phyloP scores from a whole-genome alignment of 345 rosid genomes.

The Gossypium raimondii region DNA sequence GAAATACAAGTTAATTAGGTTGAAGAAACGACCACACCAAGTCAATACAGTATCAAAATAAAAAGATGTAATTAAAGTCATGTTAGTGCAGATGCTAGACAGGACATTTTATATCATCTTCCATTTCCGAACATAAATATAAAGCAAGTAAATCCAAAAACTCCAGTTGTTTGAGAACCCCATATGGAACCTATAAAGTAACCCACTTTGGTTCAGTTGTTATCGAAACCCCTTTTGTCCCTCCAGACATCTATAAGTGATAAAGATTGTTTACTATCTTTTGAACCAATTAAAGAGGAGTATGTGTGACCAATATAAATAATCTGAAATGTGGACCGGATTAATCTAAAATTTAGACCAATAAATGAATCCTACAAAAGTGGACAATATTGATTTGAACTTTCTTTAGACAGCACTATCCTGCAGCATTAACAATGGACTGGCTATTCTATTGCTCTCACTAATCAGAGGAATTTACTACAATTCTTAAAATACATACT shows the following conservation, averaged over 20 bases:
- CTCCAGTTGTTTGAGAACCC: background rate
- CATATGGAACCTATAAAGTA: background rate
- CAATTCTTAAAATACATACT: constrained; percentile 1
- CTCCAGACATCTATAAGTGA: background rate
- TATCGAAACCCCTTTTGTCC: background rate
- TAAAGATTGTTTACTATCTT: background rate
- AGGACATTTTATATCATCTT: background rate
- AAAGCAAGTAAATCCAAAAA: background rate
- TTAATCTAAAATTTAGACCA: background rate
- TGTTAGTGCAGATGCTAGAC: background rate
- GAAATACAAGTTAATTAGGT: background rate
- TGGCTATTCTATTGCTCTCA: background rate
- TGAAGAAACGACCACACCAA: background rate
- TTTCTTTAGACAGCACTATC: background rate
- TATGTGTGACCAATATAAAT: background rate
- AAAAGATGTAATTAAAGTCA: background rate
- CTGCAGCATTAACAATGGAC: constrained; percentile 1
- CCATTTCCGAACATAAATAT: background rate
- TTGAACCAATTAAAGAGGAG: background rate
- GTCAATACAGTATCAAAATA: background rate
- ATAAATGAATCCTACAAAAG: background rate
- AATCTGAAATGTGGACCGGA: background rate
- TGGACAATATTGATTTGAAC: background rate
- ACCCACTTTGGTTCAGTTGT: background rate
- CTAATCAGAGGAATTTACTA: background rate